These are phyloP conservation scores for Spiraea crenata DNA, from an alignment of 331 rosid genomes.

Conservation along the genomic window DNA sequence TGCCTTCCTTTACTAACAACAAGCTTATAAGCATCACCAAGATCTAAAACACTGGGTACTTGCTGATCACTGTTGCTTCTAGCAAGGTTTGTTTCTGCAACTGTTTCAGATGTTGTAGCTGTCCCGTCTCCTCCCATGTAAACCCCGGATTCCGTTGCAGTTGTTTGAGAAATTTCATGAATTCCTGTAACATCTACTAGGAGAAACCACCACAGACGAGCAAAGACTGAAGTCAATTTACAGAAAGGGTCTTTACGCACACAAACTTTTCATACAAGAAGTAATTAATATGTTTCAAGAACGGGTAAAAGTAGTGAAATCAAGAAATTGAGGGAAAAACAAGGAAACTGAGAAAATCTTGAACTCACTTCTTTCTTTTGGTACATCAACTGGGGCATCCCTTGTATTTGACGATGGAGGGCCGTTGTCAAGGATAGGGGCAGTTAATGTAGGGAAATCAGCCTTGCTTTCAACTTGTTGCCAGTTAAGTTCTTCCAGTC, in stretches of 20 bases:
- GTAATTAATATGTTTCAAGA: not conserved
- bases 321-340: conserved; percentile 13
- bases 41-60: conserved; percentile 55
- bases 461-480: conserved; percentile 36
- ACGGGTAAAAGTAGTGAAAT: not conserved
- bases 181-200: conserved; percentile 32
- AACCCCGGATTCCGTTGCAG: conserved; percentile 28
- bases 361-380: conserved; percentile 61
- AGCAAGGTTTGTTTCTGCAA: conserved; percentile 37
- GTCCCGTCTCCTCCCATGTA: conserved; percentile 32
- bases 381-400: conserved; percentile 33
- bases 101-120: conserved; percentile 46
- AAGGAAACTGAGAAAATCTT: conserved; percentile 17
- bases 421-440: conserved; percentile 24
- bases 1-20: conserved; percentile 61
- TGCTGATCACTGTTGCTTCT: conserved; percentile 52
- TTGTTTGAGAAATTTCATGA: conserved; percentile 36
- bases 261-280: conserved; percentile 16
- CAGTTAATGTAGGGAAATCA: conserved; percentile 23
- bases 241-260: conserved; percentile 2
- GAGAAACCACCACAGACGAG: conserved; percentile 17
- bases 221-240: conserved; percentile 11
- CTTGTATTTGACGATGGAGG: conserved; percentile 35
- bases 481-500: conserved; percentile 42
- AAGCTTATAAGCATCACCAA: conserved; percentile 93